These are phyloP conservation scores for Cajanus cajan DNA, from an alignment of 306 rosid species.

Conservation along the genomic window DNA sequence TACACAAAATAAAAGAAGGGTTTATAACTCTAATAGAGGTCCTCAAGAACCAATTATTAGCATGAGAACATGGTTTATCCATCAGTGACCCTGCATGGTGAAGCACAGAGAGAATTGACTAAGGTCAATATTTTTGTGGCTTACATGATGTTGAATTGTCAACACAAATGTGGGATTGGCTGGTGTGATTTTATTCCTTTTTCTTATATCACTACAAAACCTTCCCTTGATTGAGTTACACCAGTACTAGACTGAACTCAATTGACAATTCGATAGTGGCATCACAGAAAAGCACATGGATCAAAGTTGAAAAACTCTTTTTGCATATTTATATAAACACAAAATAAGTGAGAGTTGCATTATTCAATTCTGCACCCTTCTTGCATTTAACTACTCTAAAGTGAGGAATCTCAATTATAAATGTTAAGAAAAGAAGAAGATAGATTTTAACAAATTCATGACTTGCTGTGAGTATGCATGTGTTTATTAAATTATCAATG, in stretches of 20 bases:
- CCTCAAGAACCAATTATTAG: not conserved
- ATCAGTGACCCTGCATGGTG: not conserved
- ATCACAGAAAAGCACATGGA: not conserved
- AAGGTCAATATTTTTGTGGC: not conserved
- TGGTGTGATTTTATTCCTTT: not conserved
- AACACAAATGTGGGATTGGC: not conserved
- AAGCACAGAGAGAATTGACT: not conserved
- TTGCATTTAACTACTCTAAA: not conserved
- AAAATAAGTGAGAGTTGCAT: not conserved
- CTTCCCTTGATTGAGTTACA: not conserved
- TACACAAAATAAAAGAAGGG: not conserved
- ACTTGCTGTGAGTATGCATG: not conserved
- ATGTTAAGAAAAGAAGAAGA: not conserved
- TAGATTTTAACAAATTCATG: not conserved
- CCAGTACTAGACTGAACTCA: not conserved
- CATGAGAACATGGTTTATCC: not conserved
- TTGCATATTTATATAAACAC: not conserved
- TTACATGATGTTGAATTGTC: not conserved
- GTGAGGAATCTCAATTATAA: not conserved
- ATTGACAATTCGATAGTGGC: not conserved
- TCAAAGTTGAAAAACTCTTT: not conserved
- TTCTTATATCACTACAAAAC: not conserved
- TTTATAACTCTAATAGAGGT: not conserved
- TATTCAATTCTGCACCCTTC: not conserved
- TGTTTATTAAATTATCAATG: no score